Base-by-base conservation (phyloP, 352 stramenopile species). In the Stephanocyclus meneghinianus region DNA sequence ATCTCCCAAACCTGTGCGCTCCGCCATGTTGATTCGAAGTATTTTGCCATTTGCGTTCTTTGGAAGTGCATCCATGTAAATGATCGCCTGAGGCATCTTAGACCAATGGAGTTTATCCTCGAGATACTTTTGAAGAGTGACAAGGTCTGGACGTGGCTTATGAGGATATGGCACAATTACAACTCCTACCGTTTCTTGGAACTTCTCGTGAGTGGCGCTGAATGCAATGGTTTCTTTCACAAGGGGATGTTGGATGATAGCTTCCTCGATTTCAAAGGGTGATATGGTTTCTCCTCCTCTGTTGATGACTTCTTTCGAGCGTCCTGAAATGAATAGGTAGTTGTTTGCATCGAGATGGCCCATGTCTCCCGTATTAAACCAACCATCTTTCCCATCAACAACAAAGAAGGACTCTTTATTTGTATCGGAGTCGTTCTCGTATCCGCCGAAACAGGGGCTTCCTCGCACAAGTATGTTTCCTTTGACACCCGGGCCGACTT, bases 271-370 rank as follows among this genome's bases (percentile, higher is more conserved):
- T 63, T 89, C 83, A 15, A 89, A 51, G 2, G 82, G 83, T 21
- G 48, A 74, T n/a, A 92, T 88, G 9, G 85, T 90, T 74, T 94
- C 89, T 21, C 87, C 87, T 30, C 85, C 89, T 53, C 89, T 64
- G 50, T 93, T 94, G 57, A 94, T 92, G 26, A 94, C 81, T 71
- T 92, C 87, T 64, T 92, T 91, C 9, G 80, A 85, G 10, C 87
- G 71, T 18, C 87, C 87, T 11, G 74, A 85, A 69, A 92, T 87
- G 60, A 74, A 86, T 0, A 91, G 40, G 47, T 83, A 90, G 32
- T 70, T 75, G 50, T 88, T 81, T 44, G 61, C 66, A 55, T 90
- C 85, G 4, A 90, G n/a, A 44, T 87, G 81, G 16, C 84, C 84
- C 50, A 88, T 45, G 73, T 90, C 84, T 37, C 84, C 84, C 15